Evolutionary conservation across 495 filamentous ascomycete genomes (phyloP).

Genomic region (Neurospora tetraspora): DNA sequence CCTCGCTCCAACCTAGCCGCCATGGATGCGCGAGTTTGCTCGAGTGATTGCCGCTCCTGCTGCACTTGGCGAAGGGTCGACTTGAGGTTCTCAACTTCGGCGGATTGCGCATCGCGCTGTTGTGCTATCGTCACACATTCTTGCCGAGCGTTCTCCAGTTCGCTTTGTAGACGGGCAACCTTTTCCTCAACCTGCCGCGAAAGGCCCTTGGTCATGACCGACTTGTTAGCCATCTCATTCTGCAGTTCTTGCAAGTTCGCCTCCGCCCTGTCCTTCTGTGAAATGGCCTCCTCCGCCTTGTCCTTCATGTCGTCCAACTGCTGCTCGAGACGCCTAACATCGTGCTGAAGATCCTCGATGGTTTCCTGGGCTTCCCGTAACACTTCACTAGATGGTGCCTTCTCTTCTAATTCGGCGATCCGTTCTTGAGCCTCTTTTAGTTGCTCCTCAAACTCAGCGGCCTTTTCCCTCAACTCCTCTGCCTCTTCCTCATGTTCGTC

Average conservation of each 20-base stretch:
- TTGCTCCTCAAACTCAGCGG: conserved; percentile 41
- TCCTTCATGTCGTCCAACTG: conserved; percentile 48
- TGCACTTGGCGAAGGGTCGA: conserved; percentile 28
- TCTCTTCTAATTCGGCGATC: conserved; percentile 52
- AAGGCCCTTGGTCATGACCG: conserved; percentile 64
- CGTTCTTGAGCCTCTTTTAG: conserved; percentile 48
- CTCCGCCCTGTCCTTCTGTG: conserved; percentile 48
- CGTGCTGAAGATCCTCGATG: conserved; percentile 36
- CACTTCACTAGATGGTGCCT: conserved; percentile 41
- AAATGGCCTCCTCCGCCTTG: conserved; percentile 51
- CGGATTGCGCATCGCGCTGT: conserved; percentile 24
- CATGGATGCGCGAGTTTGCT: conserved; percentile 45
- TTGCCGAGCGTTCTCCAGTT: conserved; percentile 50
- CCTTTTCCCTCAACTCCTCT: conserved; percentile 34
- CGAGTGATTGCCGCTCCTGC: conserved; percentile 42
- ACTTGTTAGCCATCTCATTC: conserved; percentile 71
- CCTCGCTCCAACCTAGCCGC: conserved; percentile 47
- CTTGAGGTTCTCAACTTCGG: conserved; percentile 39
- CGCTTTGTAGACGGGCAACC: conserved; percentile 50
- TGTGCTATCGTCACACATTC: conserved; percentile 43
- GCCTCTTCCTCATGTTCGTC: conserved; percentile 34
- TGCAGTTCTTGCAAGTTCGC: conserved; percentile 55
- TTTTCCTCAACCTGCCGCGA: conserved; percentile 68
- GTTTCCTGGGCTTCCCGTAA: conserved; percentile 46
- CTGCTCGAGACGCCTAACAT: conserved; percentile 33